These are phyloP conservation scores for Theileria parva DNA, from an alignment of 169 alveolate genomes.

Conservation along the genomic window DNA sequence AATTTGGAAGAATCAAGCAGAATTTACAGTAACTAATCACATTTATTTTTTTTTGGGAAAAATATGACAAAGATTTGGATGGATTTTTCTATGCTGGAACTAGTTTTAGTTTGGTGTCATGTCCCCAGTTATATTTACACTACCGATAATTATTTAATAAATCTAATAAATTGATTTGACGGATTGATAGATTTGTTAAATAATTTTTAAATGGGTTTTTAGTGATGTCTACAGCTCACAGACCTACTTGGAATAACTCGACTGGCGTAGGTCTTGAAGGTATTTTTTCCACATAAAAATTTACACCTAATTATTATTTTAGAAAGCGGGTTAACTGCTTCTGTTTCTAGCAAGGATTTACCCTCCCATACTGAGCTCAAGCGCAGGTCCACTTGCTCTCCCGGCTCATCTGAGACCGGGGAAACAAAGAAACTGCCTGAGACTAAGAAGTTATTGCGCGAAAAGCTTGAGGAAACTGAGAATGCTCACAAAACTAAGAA, in stretches of 20 bases:
- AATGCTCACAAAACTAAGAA: conserved; percentile 39
- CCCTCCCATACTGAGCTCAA: conserved; percentile 76
- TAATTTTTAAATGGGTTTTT: conserved; percentile 2
- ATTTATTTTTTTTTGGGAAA: too few relatives aligned
- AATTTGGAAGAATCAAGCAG: background rate
- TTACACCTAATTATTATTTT: background rate
- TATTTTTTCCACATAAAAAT: background rate
- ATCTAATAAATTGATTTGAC: background rate
- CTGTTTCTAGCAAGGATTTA: conserved; percentile 76
- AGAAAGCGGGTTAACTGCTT: conserved; percentile 67
- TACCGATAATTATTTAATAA: background rate
- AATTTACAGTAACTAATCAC: background rate
- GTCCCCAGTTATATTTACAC: background rate
- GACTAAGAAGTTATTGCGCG: conserved; percentile 30
- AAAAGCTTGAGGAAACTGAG: conserved; percentile 46
- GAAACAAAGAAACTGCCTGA: conserved; percentile 50
- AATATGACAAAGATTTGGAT: background rate
- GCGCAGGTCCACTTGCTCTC: conserved; percentile 63
- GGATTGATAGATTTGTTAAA: background rate
- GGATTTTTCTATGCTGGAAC: background rate
- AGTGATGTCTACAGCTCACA: conserved; percentile 79
- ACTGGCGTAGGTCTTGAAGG: conserved; percentile 77
- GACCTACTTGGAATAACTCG: conserved; percentile 82
- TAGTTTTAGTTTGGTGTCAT: background rate
- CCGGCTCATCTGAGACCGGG: conserved; percentile 54